Conservation (phyloP, 2,329 filamentous ascomycete genomes). For the Nigrospora oryzae region DNA sequence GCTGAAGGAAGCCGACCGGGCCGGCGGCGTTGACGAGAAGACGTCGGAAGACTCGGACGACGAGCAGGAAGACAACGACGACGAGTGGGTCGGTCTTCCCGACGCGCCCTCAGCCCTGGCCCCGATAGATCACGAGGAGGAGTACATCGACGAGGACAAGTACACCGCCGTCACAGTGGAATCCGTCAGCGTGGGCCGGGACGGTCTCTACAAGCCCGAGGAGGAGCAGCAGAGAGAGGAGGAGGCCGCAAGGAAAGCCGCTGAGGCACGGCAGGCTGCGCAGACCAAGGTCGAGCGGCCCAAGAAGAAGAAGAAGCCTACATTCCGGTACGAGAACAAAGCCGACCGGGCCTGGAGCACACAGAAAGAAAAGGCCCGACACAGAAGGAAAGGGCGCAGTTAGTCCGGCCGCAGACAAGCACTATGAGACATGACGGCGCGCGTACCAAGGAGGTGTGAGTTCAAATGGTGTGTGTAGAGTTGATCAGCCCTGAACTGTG, state of each 20-base stretch:
- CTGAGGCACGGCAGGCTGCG: slow-evolving; percentile 24
- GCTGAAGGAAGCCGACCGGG: slow-evolving; percentile 52
- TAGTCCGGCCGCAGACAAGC: slow-evolving; percentile 1
- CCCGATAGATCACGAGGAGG: slow-evolving; percentile 72
- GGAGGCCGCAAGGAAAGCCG: slow-evolving; percentile 24
- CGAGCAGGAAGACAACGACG: slow-evolving; percentile 26
- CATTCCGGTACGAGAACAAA: slow-evolving; percentile 90
- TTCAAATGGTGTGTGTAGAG: not conserved
- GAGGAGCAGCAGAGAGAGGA: slow-evolving; percentile 29
- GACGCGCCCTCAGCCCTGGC: slow-evolving; percentile 31
- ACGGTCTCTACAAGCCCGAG: slow-evolving; percentile 56
- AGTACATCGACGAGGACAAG: slow-evolving; percentile 93
- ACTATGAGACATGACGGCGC: not conserved
- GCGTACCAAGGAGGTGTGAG: not conserved
- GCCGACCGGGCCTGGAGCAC: slow-evolving; percentile 67
- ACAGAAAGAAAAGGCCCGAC: slow-evolving; percentile 64
- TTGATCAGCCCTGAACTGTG: slow-evolving; percentile 3
- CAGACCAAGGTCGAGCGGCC: slow-evolving; percentile 46
- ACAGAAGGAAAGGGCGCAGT: slow-evolving; percentile 23
- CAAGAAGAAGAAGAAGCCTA: slow-evolving; percentile 81
- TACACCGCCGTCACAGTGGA: slow-evolving; percentile 94
- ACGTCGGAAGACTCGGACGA: slow-evolving; percentile 17
- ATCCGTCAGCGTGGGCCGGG: slow-evolving; percentile 69
- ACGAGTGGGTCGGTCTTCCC: slow-evolving; percentile 57
- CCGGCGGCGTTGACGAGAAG: slow-evolving; percentile 27